Evolutionary conservation across 495 filamentous ascomycete genomes (phyloP).

Genomic region (Neurospora cerealis): DNA sequence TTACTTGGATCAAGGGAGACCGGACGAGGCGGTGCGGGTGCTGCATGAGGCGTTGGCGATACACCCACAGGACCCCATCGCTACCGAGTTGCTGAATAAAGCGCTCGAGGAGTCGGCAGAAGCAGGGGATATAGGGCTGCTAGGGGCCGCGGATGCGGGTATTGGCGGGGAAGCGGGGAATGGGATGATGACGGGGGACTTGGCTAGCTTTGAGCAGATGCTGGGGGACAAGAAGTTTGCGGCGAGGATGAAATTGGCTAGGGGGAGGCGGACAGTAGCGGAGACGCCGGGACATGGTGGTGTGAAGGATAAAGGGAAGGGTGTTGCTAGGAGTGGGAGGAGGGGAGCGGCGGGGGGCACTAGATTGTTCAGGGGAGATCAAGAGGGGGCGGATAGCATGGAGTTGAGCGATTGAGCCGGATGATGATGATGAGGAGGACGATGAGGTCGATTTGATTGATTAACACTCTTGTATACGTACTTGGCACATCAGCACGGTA

Average conservation of each 20-base stretch:
- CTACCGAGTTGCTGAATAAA: slow-evolving; percentile 63
- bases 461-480: neutral
- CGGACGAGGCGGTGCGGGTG: slow-evolving; percentile 56
- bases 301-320: slow-evolving; percentile 15
- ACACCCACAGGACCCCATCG: slow-evolving; percentile 60
- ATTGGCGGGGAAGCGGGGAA: neutral
- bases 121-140: slow-evolving; percentile 16
- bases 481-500: neutral
- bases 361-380: neutral
- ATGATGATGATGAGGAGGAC: neutral
- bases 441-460: neutral
- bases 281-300: slow-evolving; percentile 4
- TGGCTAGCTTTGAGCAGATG: slow-evolving; percentile 25
- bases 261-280: slow-evolving; percentile 2
- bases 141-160: slow-evolving; percentile 1
- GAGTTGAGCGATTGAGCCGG: slow-evolving; percentile 18
- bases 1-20: slow-evolving; percentile 54
- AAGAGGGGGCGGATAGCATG: slow-evolving; percentile 8
- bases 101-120: slow-evolving; percentile 58
- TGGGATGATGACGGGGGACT: slow-evolving; percentile 17
- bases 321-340: slow-evolving; percentile 5
- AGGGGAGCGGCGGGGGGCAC: neutral
- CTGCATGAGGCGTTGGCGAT: slow-evolving; percentile 66
- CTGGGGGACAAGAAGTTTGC: slow-evolving; percentile 17
- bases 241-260: slow-evolving; percentile 14